Conservation (phyloP, 2,329 filamentous ascomycete genomes). For the Ceratocystis eucalypticola region DNA sequence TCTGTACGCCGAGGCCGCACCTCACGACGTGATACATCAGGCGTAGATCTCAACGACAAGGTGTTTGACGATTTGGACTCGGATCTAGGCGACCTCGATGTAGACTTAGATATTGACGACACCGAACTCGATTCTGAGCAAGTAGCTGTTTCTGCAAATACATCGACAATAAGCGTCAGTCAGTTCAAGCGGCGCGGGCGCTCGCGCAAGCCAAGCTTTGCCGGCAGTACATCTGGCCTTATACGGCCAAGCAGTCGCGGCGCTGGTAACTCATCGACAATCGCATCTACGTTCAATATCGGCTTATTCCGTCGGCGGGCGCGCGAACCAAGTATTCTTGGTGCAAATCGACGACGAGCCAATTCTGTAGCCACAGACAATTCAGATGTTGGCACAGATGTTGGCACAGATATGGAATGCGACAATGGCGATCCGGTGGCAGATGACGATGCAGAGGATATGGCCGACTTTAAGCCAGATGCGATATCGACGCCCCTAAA, state of each 20-base stretch:
- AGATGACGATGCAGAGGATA: constrained; percentile 27
- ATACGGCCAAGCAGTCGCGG: constrained; percentile 41
- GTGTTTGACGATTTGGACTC: constrained; percentile 33
- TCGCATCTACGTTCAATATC: constrained; percentile 41
- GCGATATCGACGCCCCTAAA: constrained; percentile 54
- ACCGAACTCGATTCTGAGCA: constrained; percentile 21
- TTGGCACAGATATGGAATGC: constrained; percentile 19
- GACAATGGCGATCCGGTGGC: constrained; percentile 23
- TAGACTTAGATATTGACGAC: constrained; percentile 24
- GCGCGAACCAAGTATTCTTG: constrained; percentile 49
- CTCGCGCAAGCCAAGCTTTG: constrained; percentile 37
- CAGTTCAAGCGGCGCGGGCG: constrained; percentile 34
- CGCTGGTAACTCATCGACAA: constrained; percentile 32
- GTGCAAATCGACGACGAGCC: constrained; percentile 34
- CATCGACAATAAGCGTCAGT: constrained; percentile 35
- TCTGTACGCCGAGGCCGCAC: constrained; percentile 15
- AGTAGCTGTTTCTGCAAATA: constrained; percentile 30
- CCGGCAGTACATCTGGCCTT: constrained; percentile 37
- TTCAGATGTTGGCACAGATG: constrained; percentile 21
- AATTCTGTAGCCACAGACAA: constrained; percentile 19
- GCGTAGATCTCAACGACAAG: constrained; percentile 36
- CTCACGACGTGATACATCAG: constrained; percentile 31
- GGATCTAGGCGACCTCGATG: constrained; percentile 31
- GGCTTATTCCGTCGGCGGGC: constrained; percentile 44
- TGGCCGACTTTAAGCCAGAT: constrained; percentile 45